These are phyloP conservation scores for Mycosphaerella arachidis DNA, from an alignment of 2,329 filamentous ascomycete genomes.

Conservation along the genomic window DNA sequence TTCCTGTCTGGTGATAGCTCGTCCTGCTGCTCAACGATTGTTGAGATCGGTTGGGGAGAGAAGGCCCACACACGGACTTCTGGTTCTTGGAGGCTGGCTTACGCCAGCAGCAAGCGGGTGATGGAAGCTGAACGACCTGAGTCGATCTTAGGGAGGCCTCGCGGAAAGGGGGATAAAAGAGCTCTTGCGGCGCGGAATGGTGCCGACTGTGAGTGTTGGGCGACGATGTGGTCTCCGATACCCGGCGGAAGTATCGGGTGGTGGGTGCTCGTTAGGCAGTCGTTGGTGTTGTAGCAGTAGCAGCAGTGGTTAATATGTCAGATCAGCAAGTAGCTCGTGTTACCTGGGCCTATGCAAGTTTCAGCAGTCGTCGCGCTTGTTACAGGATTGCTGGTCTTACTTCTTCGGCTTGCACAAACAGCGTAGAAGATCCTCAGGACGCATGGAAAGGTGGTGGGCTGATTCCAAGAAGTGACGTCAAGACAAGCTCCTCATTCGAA, in stretches of 20 bases:
- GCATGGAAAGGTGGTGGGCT: conserved; percentile 61
- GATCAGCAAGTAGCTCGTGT: conserved; percentile 49
- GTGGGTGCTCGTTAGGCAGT: conserved; percentile 53
- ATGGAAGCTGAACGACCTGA: conserved; percentile 54
- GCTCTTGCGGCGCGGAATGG: conserved; percentile 80
- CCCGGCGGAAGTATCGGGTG: conserved; percentile 76
- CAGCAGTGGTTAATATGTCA: conserved; percentile 33
- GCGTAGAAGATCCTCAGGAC: conserved; percentile 81
- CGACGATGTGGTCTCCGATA: conserved; percentile 77
- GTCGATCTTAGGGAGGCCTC: conserved; percentile 84
- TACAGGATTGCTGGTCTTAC: conserved; percentile 48
- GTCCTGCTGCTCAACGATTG: conserved; percentile 96
- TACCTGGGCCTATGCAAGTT: conserved; percentile 57
- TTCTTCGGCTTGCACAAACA: conserved; percentile 94
- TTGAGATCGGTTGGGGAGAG: conserved; percentile 86
- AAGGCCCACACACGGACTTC: conserved; percentile 72
- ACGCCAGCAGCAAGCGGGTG: conserved; percentile 69
- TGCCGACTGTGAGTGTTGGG: conserved; percentile 61
- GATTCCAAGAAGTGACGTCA: neutral
- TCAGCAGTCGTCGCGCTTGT: conserved; percentile 11
- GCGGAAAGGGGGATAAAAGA: conserved; percentile 77
- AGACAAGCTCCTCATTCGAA: conserved; percentile 13
- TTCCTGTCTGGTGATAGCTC: conserved; percentile 65
- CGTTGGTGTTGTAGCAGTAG: conserved; percentile 28
- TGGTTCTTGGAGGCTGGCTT: conserved; percentile 66